Conservation (phyloP, 345 rosid species). For the Linum lewisii region DNA sequence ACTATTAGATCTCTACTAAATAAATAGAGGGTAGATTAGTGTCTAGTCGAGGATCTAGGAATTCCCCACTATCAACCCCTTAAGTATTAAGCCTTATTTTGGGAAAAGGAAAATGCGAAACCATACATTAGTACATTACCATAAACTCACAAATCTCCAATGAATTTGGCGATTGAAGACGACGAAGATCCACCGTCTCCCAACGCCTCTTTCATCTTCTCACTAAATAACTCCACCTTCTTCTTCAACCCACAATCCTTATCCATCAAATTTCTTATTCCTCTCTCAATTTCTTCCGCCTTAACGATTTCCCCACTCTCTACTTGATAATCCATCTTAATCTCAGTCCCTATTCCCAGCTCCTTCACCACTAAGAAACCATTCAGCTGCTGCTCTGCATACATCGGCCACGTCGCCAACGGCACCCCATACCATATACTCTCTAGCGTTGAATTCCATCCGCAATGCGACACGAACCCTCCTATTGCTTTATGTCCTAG, state of each 20-base stretch:
- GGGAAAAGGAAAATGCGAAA: too few relatives aligned
- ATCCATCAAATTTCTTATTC: conserved; percentile 3
- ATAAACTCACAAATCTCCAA: background rate
- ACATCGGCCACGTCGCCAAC: conserved; percentile 7
- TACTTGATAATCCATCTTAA: background rate
- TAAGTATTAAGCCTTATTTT: too few relatives aligned
- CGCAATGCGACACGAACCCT: conserved; percentile 14
- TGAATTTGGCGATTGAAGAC: background rate
- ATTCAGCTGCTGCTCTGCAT: conserved; percentile 11
- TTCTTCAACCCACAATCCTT: background rate
- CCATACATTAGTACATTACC: too few relatives aligned
- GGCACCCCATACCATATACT: conserved; percentile 14
- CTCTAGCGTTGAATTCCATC: conserved; percentile 13
- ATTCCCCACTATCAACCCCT: too few relatives aligned
- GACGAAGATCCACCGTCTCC: conserved; percentile 6
- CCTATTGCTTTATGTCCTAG: conserved; percentile 11
- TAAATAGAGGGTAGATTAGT: too few relatives aligned
- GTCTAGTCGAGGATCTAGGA: too few relatives aligned
- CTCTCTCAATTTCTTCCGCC: conserved; percentile 1
- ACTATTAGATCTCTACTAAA: too few relatives aligned
- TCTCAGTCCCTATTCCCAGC: conserved; percentile 1
- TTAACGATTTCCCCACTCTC: background rate
- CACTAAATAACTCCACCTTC: conserved; percentile 3
- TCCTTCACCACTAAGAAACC: conserved; percentile 2
- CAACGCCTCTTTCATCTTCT: background rate